Conservation (phyloP, 2,329 filamentous ascomycete species). For the Botrytis squamosa region DNA sequence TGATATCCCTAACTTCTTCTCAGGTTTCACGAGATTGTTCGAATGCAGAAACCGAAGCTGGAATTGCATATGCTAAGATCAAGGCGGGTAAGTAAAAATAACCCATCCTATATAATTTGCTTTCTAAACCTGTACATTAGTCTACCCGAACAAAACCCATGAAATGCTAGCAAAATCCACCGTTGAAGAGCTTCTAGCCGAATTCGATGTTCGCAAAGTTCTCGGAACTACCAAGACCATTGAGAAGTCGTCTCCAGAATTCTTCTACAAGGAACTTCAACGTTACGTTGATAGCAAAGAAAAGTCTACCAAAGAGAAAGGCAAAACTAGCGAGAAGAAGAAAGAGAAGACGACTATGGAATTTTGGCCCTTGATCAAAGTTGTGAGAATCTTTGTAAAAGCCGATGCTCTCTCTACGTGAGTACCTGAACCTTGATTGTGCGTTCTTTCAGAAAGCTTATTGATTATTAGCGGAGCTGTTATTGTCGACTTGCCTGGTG, state of each 20-base stretch:
- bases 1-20: conserved; percentile 35
- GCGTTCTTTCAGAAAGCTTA: background rate
- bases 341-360: conserved; percentile 39
- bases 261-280: conserved; percentile 31
- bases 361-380: conserved; percentile 43
- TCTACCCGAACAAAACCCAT: conserved; percentile 45
- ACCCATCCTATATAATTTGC: conserved; percentile 35
- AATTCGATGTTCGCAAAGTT: conserved; percentile 24
- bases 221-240: conserved; percentile 30
- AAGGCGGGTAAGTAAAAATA: conserved; percentile 40
- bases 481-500: conserved; percentile 54
- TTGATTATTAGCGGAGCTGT: conserved; percentile 45
- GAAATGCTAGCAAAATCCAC: conserved; percentile 39
- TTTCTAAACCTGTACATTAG: conserved; percentile 23
- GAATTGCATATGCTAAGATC: conserved; percentile 51
- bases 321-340: conserved; percentile 39
- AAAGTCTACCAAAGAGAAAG: conserved; percentile 39
- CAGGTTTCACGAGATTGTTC: conserved; percentile 30
- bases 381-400: conserved; percentile 47
- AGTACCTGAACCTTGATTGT: background rate
- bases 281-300: conserved; percentile 33
- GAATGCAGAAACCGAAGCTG: conserved; percentile 38
- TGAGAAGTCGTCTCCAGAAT: conserved; percentile 22
- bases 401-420: conserved; percentile 44
- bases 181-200: conserved; percentile 31